A percentile compares a stretch with the other conserved stretches of the same genome.
phyloP scores from a whole-genome alignment of 805 yeast species.

The Starmera amethionina region DNA sequence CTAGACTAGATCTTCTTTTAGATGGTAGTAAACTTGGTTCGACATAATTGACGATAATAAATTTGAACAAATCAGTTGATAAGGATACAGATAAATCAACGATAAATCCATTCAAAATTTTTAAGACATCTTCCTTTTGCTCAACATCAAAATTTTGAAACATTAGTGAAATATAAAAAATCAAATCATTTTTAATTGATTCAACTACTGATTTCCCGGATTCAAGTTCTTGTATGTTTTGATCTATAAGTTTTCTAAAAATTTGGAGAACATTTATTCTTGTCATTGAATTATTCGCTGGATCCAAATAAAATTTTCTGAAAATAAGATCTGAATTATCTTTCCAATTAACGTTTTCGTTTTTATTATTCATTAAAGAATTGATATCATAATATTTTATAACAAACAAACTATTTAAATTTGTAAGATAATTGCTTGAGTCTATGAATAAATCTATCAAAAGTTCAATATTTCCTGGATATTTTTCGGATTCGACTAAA shows the following conservation, averaged over 20 bases:
- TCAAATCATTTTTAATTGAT: conserved; percentile 1
- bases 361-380: conserved; percentile 43
- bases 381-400: conserved; percentile 37
- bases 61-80: conserved; percentile 7
- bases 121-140: conserved; percentile 20
- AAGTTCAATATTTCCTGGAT: conserved; percentile 32
- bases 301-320: conserved; percentile 30
- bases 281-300: conserved; percentile 13
- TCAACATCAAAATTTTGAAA: conserved; percentile 10
- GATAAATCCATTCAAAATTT: conserved; percentile 20
- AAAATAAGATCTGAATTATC: conserved; percentile 34
- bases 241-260: conserved; percentile 15
- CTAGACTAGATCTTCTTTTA: conserved; percentile 20
- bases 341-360: conserved; percentile 35
- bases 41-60: conserved; percentile 15
- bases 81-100: conserved; percentile 10
- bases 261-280: conserved; percentile 23
- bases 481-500: conserved; percentile 20
- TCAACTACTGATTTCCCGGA: not conserved
- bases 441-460: conserved; percentile 33
- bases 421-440: conserved; percentile 26
- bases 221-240: conserved; percentile 8
- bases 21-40: conserved; percentile 12
- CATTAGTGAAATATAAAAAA: conserved; percentile 8
- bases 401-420: conserved; percentile 30